A percentile compares a stretch with the other conserved stretches of the same genome.
Evolutionary conservation across 2,329 filamentous ascomycete species (phyloP).

Genomic region (Penicillium sp.): DNA sequence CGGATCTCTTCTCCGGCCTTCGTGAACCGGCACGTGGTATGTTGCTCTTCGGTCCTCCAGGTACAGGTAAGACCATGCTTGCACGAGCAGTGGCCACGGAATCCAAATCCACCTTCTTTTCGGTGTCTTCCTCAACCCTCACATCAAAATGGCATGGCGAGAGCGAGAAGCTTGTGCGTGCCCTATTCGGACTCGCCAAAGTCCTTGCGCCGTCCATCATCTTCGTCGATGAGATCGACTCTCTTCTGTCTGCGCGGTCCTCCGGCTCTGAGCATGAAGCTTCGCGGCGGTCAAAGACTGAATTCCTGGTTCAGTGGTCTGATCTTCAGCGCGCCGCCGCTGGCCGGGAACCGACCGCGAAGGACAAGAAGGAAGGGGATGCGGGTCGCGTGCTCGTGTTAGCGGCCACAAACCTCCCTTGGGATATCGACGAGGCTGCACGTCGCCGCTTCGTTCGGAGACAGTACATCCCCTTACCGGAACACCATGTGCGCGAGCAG

Average conservation of each 20-base stretch:
- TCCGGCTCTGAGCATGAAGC: constrained; percentile 83
- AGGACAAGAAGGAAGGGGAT: constrained; percentile 71
- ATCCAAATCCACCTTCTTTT: constrained; percentile 92
- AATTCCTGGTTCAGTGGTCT: constrained; percentile 97
- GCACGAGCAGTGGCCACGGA: constrained; percentile 93
- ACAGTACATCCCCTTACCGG: constrained; percentile 94
- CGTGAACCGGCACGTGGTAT: constrained; percentile 92
- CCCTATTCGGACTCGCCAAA: constrained; percentile 87
- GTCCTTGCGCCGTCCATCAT: constrained; percentile 90
- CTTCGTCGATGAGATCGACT: constrained; percentile 98
- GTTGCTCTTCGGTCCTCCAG: constrained; percentile 92
- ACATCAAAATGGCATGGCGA: constrained; percentile 96
- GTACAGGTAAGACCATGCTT: constrained; percentile 98
- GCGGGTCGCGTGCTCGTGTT: constrained; percentile 86
- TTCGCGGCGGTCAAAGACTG: constrained; percentile 90
- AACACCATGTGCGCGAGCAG: constrained; percentile 72
- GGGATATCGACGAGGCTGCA: constrained; percentile 96
- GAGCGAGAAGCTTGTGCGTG: constrained; percentile 91
- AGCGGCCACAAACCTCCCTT: constrained; percentile 92
- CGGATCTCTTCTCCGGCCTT: constrained; percentile 92
- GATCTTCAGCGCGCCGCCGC: constrained; percentile 89
- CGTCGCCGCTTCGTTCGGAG: constrained; percentile 84
- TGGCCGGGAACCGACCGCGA: constrained; percentile 64
- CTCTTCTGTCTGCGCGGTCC: constrained; percentile 78
- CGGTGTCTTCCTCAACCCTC: constrained; percentile 88